Base-by-base conservation (phyloP, 2,329 filamentous ascomycete genomes). In the Elsinoe fawcettii region DNA sequence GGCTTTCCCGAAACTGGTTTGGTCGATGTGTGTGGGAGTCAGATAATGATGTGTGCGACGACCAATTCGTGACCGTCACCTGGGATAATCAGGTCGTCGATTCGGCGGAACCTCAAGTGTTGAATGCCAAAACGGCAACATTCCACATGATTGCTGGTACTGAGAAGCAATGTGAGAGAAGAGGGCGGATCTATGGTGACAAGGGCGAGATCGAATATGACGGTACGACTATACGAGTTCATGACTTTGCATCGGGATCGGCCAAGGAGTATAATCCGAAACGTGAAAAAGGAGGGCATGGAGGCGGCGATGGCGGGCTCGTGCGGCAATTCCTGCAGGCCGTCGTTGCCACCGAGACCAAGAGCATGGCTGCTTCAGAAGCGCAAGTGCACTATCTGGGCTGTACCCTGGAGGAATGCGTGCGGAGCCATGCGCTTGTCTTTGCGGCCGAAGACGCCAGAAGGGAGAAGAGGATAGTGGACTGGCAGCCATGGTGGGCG, bases 131-230 rank as follows among this genome's bases (percentile, higher is more conserved):
- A 74, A 90, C 86, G 14, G 92, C 91, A 0, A 84, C 84, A 1
- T 88, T 97, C 69, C 92, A 97, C 71, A 96, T 97, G 92, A 86
- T 92, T 2, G 90, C 92, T 1, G 88, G 91, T 60, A 95, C 91
- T 0, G 84, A 88, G 67, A 86, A 86, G 67, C 86, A 95, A 63
- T 97, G 92, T 70, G 82, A 95, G 63, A 84, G 93, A 2, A 86
- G 90, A 59, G 90, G 89, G 0, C 77, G 88, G 59, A 83, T 96
- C 47, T 96, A 96, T 72, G 93, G 93, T 51, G 88, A 87, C 0
- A 76, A 83, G 53, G 93, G 92, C 43, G 92, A 97, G 72, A 82
- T 97, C 25, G 82, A 84, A 63, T 93, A 95, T 62, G 90, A 97
- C 73, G 90, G 87, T 55, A 76, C 77, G 18, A 84, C 77, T 0